Evolutionary conservation across 2,329 filamentous ascomycete species (phyloP).

Genomic region (Aureobasidium uvarum): DNA sequence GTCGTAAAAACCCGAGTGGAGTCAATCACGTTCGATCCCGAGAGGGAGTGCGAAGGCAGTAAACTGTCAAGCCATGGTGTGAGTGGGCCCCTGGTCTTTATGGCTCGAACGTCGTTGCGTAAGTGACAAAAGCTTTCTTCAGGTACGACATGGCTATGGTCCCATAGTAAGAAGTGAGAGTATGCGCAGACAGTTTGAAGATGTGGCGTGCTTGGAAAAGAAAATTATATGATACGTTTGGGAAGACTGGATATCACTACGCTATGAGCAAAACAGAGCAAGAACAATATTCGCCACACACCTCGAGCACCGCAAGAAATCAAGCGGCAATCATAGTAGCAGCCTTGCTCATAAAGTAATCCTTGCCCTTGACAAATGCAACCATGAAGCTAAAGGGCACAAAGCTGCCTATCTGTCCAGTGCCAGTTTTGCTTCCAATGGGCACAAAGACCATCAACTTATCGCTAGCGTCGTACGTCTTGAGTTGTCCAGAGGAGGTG

Average conservation of each 20-base stretch:
- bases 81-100: no score
- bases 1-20: no score
- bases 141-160: no score
- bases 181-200: no score
- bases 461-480: slow-evolving; percentile 16
- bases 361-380: slow-evolving; percentile 24
- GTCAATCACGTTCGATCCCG: no score
- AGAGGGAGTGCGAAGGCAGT: no score
- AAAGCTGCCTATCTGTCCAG: slow-evolving; percentile 18
- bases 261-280: background rate
- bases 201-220: no score
- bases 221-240: no score
- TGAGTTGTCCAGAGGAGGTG: background rate
- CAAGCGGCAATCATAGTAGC: slow-evolving; percentile 18
- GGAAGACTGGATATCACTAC: background rate
- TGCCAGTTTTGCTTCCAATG: slow-evolving; percentile 12
- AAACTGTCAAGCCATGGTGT: no score
- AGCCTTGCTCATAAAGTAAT: slow-evolving; percentile 22
- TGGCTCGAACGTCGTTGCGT: no score
- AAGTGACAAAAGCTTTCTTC: no score
- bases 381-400: slow-evolving; percentile 26
- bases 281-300: background rate
- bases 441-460: slow-evolving; percentile 26
- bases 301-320: background rate
- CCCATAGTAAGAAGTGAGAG: no score